These are phyloP conservation scores for Aspergillus vadensis DNA, from an alignment of 2,329 filamentous ascomycete genomes.

Conservation along the genomic window DNA sequence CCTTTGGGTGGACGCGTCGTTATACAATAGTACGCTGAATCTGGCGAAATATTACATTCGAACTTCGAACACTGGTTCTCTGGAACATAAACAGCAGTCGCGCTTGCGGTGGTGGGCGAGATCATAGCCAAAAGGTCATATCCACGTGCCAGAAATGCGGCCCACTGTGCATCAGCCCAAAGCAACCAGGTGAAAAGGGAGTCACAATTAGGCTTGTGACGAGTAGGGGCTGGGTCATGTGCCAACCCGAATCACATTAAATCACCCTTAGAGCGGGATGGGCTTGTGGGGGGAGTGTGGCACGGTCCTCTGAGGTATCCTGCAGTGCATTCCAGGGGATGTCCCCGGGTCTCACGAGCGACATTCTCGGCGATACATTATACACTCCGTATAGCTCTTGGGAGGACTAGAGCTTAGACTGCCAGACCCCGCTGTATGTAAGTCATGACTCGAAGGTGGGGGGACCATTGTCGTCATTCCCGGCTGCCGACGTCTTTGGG, in stretches of 20 bases:
- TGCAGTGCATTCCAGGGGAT: background rate
- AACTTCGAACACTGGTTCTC: background rate
- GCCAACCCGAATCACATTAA: slow-evolving; percentile 4
- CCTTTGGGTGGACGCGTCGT: background rate
- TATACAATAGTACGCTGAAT: background rate
- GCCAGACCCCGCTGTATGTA: background rate
- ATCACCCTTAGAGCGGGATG: background rate
- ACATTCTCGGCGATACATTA: background rate
- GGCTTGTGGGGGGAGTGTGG: background rate
- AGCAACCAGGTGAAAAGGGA: background rate
- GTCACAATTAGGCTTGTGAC: slow-evolving; percentile 4
- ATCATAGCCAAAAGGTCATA: background rate
- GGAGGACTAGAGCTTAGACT: background rate
- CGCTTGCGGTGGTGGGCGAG: background rate
- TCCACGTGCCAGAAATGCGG: slow-evolving; percentile 1
- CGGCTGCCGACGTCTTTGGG: background rate
- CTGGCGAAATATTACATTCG: slow-evolving; percentile 14
- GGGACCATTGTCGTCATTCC: background rate
- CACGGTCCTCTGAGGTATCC: slow-evolving; percentile 12
- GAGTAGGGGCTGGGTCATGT: slow-evolving; percentile 13
- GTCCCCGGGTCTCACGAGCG: background rate
- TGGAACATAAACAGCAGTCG: background rate
- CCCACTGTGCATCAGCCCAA: background rate
- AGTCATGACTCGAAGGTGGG: background rate
- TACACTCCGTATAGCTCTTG: background rate